These are phyloP conservation scores for Coniochaeta sp. DNA, from an alignment of 2,329 filamentous ascomycete species.

Conservation along the genomic window DNA sequence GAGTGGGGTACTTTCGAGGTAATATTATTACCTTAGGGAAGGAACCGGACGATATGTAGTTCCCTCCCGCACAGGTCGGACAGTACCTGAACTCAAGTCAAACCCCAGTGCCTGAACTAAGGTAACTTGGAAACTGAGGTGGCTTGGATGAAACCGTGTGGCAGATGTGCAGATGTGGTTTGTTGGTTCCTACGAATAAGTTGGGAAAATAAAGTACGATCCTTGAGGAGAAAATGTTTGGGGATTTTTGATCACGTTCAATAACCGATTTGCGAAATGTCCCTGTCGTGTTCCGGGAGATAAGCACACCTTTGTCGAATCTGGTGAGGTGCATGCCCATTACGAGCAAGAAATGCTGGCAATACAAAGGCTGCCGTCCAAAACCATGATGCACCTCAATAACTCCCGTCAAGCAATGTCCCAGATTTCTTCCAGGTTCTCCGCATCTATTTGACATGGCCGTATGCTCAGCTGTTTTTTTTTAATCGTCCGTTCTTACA, in stretches of 20 bases:
- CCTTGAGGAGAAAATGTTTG: not conserved
- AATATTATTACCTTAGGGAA: not conserved
- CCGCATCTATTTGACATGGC: not conserved
- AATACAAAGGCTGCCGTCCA: too few relatives aligned
- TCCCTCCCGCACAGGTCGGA: not conserved
- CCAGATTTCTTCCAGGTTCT: not conserved
- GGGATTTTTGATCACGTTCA: not conserved
- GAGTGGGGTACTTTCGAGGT: not conserved
- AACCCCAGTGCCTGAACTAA: not conserved
- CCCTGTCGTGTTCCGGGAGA: not conserved
- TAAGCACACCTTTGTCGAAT: not conserved
- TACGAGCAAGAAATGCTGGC: too few relatives aligned
- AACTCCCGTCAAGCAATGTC: not conserved
- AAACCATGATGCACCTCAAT: not conserved
- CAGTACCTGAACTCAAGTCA: not conserved
- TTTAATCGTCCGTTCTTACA: not conserved
- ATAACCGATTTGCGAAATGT: too few relatives aligned
- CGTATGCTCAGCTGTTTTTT: not conserved
- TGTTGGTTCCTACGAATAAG: not conserved
- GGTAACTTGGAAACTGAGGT: not conserved
- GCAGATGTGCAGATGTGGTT: too few relatives aligned
- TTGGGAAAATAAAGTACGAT: not conserved
- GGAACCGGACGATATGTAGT: not conserved
- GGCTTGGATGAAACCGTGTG: not conserved
- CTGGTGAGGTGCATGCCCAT: not conserved